Base-by-base conservation (phyloP, 192 early-diverging fungal genomes). In the Coemansia sp. region DNA sequence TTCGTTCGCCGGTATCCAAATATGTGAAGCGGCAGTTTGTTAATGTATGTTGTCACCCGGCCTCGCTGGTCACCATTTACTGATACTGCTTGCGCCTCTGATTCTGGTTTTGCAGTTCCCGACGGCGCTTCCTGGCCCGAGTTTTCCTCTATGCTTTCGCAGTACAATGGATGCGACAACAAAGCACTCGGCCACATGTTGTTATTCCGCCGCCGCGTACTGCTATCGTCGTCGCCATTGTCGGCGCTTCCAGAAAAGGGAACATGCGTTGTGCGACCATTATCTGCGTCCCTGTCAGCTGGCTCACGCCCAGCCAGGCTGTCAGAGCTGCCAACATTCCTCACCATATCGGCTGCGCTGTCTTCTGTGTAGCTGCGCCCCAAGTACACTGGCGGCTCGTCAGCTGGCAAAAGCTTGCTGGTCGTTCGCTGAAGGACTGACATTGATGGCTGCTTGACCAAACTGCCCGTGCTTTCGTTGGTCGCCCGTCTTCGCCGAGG, bases 401-500 rank as follows among this genome's bases (percentile, higher is more conserved):
- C 56, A 3, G 23, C 36, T 40, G 18, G 17, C 23, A 9, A 20
- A 11, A 24, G 40, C 37, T 18, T 58, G 18, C 21, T 14, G 4
- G 20, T 2, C 20, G 7, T 38, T 7, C 37, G 36, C 40, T 24
- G 37, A 20, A 36, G 56, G 1, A 23, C 9, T 12, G 56, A 17
- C 34, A 26, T 34, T 2, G 55, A 37, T 7, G n/a, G 31, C 55
- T 56, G 55, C 55, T 56, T 56, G 28, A 6, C 6, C 31, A 56
- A 34, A n/a, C 55, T 34, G 12, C 25, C 40, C 34, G 48, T 31
- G 52, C 55, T 56, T 20, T 51, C 66, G 37, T 60, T 48, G 21
- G 59, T 65, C 40, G 38, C 36, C 42, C 68, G 54, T n/a, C 71
- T 50, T 42, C 46, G 64, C 34, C 73, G 73, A 4, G 73, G 71